Base-by-base conservation (phyloP, 2,329 filamentous ascomycete species). In the Zalaria obscura region DNA sequence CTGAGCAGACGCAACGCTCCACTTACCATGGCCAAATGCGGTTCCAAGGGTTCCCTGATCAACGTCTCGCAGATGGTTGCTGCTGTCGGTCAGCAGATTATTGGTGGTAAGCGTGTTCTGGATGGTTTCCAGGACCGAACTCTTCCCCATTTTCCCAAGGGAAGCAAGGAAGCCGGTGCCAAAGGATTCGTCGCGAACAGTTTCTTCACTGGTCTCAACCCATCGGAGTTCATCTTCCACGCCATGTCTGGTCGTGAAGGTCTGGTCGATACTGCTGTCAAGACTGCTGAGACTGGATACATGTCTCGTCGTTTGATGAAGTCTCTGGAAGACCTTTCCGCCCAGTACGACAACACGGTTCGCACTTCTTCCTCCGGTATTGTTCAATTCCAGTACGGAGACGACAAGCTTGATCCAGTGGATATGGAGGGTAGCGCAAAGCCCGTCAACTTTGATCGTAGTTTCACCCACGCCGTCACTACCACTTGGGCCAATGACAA, bases 31-130 rank as follows among this genome's bases (percentile, higher is more conserved):
- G 91, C 91, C 46, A 91, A 85, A 47, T 96, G 86, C 8, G 91
- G 91, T 38, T 96, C 89, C 41, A 98, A 98, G 62, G 91, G 91
- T 58, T 94, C 87, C 4, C 83, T 85, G 53, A 93, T 98, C 69
- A 98, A 98, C 69, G 91, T 98, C 29, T 91, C 91, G 5, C 91
- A 98, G 67, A 98, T 98, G 91, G 83, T 96, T 58, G 89, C 91
- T 43, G 79, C 88, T 45, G 91, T 98, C 57, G 91, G 91, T 39
- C 91, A 98, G 64, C 91, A 98, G 53, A 95, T 96, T 75, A 96
- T 98, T 54, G 83, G 83, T 45, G 86, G 87, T 38, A 77, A 83
- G 55, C 88, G 91, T 75, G 88, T 98, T 28, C 76, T 85, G 36
- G 86, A 98, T 62, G 91, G 91, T 5, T 98, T 98, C 64, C 89